These are phyloP conservation scores for Dunaliella sp. DNA, from an alignment of 139 green algal genomes.

Conservation along the genomic window DNA sequence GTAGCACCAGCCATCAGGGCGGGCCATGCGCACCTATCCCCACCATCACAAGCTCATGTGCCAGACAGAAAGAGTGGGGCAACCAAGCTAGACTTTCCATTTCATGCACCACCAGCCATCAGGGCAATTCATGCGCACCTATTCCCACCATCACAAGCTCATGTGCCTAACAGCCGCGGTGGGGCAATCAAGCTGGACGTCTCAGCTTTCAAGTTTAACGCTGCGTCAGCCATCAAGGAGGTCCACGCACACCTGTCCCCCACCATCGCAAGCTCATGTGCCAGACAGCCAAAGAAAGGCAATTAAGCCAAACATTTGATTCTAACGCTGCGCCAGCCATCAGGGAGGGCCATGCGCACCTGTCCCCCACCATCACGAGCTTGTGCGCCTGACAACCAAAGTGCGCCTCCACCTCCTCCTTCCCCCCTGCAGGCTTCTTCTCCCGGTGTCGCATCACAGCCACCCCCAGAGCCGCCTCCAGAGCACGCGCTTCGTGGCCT, in stretches of 20 bases:
- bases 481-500: conserved; percentile 69
- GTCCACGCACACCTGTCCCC: conserved; percentile 70
- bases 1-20: too few species aligned
- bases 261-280: conserved; percentile 74
- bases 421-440: conserved; percentile 84
- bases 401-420: conserved; percentile 62
- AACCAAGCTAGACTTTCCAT: too few species aligned
- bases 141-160: too few species aligned
- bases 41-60: too few species aligned
- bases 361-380: conserved; percentile 84
- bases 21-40: too few species aligned
- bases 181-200: background rate
- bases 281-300: conserved; percentile 60
- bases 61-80: too few species aligned
- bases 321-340: too few species aligned
- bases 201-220: too few species aligned
- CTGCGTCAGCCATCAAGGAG: too few species aligned
- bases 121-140: too few species aligned
- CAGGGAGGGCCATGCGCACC: conserved; percentile 22
- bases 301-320: too few species aligned
- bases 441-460: conserved; percentile 71
- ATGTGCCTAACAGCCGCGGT: background rate
- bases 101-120: too few species aligned
- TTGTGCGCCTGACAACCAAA: conserved; percentile 59
- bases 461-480: conserved; percentile 79